Conservation (phyloP, 2,329 filamentous ascomycete species). For the Chalara sp. region DNA sequence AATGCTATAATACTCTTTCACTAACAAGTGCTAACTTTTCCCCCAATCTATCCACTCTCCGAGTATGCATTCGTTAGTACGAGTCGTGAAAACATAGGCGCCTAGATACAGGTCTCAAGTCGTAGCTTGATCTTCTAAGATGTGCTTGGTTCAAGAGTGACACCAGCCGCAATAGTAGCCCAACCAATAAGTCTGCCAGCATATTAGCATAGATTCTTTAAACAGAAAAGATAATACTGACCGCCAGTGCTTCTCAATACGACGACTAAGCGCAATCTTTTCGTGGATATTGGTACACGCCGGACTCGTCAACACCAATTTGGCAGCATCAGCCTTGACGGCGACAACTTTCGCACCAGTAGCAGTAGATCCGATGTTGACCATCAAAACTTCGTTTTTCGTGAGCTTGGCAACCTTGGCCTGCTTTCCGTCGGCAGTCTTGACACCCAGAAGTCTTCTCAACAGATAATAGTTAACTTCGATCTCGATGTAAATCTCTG, state of each 20-base stretch:
- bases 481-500: constrained; percentile 95
- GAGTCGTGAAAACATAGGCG: neutral
- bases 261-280: constrained; percentile 91
- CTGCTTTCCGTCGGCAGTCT: constrained; percentile 97
- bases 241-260: constrained; percentile 99
- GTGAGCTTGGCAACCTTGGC: constrained; percentile 97
- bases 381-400: constrained; percentile 99
- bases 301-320: constrained; percentile 84
- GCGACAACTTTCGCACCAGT: constrained; percentile 96
- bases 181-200: constrained; percentile 64
- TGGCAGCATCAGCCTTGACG: constrained; percentile 96
- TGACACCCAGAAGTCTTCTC: constrained; percentile 87
- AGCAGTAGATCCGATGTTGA: constrained; percentile 97
- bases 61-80: constrained; percentile 11
- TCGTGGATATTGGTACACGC: constrained; percentile 96
- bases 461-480: constrained; percentile 99
- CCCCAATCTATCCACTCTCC: constrained; percentile 22
- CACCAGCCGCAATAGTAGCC: constrained; percentile 50
- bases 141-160: constrained; percentile 27
- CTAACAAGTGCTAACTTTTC: constrained; percentile 18
- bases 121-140: constrained; percentile 12
- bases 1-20: neutral
- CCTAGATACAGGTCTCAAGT: neutral
- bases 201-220: neutral
- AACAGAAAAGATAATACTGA: neutral